Base-by-base conservation (phyloP, 257 asterid species). In the Jacaranda mimosifolia region DNA sequence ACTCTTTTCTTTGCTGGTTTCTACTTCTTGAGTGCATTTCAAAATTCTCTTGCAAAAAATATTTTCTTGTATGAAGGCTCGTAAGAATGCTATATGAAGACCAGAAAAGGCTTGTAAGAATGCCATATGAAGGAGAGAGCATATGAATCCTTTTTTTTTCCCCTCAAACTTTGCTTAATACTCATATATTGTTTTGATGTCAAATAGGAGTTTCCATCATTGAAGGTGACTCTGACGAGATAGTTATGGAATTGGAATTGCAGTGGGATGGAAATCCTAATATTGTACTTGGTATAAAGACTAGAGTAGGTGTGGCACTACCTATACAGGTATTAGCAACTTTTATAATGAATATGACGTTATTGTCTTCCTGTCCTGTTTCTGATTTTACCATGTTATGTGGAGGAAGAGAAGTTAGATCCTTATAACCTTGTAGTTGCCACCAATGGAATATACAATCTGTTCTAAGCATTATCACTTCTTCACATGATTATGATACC, bases 221-320 rank as follows among this genome's bases (percentile, higher is more conserved):
- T 52, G 97, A 93, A 35, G 84, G 94, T 19, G 88, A 76, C 15
- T 57, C 85, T 6, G 87, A 89, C 9, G 99, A 92, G 89, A 76
- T 90, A 56, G 53, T 90, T 40, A 86, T 93, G 92, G 99, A 96
- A 81, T 72, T 96, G 84, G 98, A 96, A 70, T 38, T 93, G 86
- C 94, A 96, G 76, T 96, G 97, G 96, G 99, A 96, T 52, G 99
- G 97, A 51, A 88, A 96, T 85, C 98, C 98, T 1, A 90, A 80
- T 55, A 90, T 96, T 49, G 84, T 83, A 57, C 86, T 96, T 18
- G 97, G 85, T 70, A 82, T 96, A 51, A 89, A 88, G 80, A 93
- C 99, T 59, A 82, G 81, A 87, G 83, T 96, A 57, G 98, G 99
- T 6, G 92, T 96, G 74, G 86, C 88, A 64, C 82, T 96, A 45